A percentile compares a stretch with the other conserved stretches of the same genome.
These are phyloP conservation scores for Xylogone sp. DNA, from an alignment of 2,329 filamentous ascomycete genomes.

Conservation along the genomic window DNA sequence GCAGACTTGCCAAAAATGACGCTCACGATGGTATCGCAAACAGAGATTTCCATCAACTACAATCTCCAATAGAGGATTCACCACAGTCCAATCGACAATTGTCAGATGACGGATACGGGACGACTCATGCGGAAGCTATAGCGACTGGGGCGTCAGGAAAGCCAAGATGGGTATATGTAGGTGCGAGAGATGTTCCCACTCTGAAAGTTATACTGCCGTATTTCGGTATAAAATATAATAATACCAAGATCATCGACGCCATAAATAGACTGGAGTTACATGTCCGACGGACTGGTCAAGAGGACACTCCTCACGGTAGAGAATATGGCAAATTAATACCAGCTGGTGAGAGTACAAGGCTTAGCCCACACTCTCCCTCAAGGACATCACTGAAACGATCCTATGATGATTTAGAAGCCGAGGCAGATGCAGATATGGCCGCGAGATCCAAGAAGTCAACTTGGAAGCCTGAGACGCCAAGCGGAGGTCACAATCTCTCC, in stretches of 20 bases:
- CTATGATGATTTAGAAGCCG: not conserved
- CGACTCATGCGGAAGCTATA: not conserved
- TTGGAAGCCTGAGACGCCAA: not conserved
- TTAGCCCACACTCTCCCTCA: not conserved
- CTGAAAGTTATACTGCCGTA: not conserved
- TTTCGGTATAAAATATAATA: not conserved
- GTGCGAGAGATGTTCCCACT: not conserved
- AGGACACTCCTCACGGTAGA: not conserved
- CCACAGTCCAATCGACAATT: not conserved
- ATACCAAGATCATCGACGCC: not conserved
- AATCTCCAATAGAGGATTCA: not conserved
- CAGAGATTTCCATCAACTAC: not conserved
- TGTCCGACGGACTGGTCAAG: not conserved
- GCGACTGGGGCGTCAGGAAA: not conserved
- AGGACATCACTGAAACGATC: not conserved
- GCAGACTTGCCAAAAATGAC: not conserved
- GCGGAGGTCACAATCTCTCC: not conserved
- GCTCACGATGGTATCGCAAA: not conserved
- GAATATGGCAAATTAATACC: not conserved
- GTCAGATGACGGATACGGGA: not conserved
- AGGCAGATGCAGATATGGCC: not conserved
- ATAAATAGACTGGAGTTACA: not conserved
- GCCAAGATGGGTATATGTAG: not conserved
- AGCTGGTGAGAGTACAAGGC: not conserved
- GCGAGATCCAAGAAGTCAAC: not conserved